Evolutionary conservation across 805 yeast genomes (phyloP).

Genomic region (Ogataea populi-albae): DNA sequence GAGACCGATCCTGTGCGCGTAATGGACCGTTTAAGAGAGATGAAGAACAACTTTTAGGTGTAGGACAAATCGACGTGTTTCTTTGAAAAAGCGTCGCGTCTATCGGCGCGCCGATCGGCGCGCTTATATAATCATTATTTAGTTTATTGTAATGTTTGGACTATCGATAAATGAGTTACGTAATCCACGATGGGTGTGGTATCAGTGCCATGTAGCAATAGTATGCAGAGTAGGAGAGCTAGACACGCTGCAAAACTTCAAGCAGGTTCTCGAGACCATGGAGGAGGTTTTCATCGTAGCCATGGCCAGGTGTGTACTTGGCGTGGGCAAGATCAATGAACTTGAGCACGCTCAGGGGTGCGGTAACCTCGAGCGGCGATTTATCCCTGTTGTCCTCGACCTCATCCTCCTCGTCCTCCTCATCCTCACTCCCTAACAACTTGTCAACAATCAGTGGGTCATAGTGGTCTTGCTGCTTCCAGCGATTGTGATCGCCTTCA

Average conservation of each 20-base stretch:
- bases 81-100: no score
- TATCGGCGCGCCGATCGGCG: no score
- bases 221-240: no score
- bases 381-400: conserved; percentile 26
- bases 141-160: no score
- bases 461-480: conserved; percentile 42
- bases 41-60: conserved; percentile 67
- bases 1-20: conserved; percentile 47
- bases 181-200: no score
- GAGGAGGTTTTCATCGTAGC: conserved; percentile 69
- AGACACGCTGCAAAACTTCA: no score
- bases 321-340: conserved; percentile 94
- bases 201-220: no score
- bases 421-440: conserved; percentile 16
- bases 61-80: no score
- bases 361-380: conserved; percentile 11
- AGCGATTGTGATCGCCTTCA: conserved; percentile 61
- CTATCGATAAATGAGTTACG: no score
- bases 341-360: conserved; percentile 53
- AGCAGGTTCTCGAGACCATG: conserved; percentile 68
- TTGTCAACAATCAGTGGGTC: conserved; percentile 35
- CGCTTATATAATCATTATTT: no score
- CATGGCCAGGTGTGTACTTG: conserved; percentile 54
- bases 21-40: conserved; percentile 68
- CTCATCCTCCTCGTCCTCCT: conserved; percentile 29